Base-by-base conservation (phyloP, 2,329 filamentous ascomycete genomes). In the Scopulariopsis brevicaulis region DNA sequence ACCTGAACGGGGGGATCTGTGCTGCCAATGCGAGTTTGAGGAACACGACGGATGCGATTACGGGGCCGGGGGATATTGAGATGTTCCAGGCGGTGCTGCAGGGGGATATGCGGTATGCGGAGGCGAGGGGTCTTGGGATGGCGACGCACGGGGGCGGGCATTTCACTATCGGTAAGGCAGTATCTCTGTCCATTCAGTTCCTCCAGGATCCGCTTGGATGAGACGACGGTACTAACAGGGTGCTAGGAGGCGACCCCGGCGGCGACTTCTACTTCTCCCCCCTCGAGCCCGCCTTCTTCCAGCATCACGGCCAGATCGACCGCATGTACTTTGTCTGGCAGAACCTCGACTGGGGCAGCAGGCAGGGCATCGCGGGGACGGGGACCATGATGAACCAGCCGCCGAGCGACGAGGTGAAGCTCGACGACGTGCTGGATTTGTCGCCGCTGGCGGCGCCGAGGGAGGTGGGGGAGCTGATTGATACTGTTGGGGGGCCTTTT, bases 301-400 rank as follows among this genome's bases (percentile, higher is more conserved):
- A 71, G 0, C 69, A 70, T 34, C 68, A 72, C 59, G 59, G 62
- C 28, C 69, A 74, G 61, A 71, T 79, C 56, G 76, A 79, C 60
- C 68, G 76, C 14, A 67, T 74, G 53, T 77, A 74, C 65, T 77
- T 73, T 64, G 73, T 78, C 62, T 78, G 75, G 75, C 75, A 77
- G 65, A 75, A 74, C 58, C 70, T 74, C 24, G 70, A 77, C 62
- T 70, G 67, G 66, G 65, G 66, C 50, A 65, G 70, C 50, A 61
- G 72, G 61, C 68, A 68, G 68, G 65, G 65, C 25, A 68, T 75
- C 51, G 69, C 66, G 5, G 71, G 73, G 6, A 77, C 74, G 0
- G 71, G 74, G 55, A 75, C 74, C 0, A 63, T 75, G 62, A 66
- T 72, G 60, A 70, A 77, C 60, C 64, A 62, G 32, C 73, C 74